phyloP scores from a whole-genome alignment of 805 yeast species.

The Teunomyces tritomae region DNA sequence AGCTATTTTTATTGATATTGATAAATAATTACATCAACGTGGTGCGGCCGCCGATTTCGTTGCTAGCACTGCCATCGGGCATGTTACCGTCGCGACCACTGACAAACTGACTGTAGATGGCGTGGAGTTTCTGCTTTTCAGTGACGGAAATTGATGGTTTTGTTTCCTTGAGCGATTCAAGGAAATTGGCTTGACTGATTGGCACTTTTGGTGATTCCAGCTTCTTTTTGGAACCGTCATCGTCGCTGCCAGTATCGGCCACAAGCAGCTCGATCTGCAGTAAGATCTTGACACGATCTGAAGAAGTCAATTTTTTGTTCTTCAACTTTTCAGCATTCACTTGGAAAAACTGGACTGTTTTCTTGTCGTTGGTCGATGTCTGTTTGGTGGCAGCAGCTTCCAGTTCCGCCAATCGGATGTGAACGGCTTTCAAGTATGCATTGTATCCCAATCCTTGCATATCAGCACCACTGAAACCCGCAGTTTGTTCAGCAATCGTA shows the following conservation, averaged over 20 bases:
- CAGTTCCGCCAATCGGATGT: conserved; percentile 55
- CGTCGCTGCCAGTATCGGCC: conserved; percentile 4
- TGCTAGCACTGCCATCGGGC: conserved; percentile 82
- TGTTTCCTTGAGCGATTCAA: conserved; percentile 66
- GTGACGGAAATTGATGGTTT: conserved; percentile 83
- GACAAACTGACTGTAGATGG: conserved; percentile 69
- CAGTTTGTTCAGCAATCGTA: conserved; percentile 55
- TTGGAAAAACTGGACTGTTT: conserved; percentile 41
- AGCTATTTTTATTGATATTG: not conserved
- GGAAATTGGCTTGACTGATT: conserved; percentile 55
- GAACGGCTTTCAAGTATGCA: conserved; percentile 85
- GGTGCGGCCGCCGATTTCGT: conserved; percentile 79
- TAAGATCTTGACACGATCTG: conserved; percentile 39
- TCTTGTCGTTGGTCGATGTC: conserved; percentile 7
- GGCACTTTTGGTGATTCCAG: conserved; percentile 28
- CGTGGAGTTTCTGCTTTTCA: conserved; percentile 61
- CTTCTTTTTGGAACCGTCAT: conserved; percentile 4
- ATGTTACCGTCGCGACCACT: conserved; percentile 80
- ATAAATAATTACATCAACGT: conserved; percentile 60
- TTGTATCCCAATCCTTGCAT: conserved; percentile 88
- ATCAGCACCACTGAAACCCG: conserved; percentile 92
- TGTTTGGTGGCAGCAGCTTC: conserved; percentile 21
- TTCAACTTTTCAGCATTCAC: conserved; percentile 31
- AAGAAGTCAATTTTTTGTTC: conserved; percentile 27
- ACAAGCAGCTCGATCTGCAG: conserved; percentile 44